Conservation (phyloP, 805 yeast species). For the Pichia manshurica region DNA sequence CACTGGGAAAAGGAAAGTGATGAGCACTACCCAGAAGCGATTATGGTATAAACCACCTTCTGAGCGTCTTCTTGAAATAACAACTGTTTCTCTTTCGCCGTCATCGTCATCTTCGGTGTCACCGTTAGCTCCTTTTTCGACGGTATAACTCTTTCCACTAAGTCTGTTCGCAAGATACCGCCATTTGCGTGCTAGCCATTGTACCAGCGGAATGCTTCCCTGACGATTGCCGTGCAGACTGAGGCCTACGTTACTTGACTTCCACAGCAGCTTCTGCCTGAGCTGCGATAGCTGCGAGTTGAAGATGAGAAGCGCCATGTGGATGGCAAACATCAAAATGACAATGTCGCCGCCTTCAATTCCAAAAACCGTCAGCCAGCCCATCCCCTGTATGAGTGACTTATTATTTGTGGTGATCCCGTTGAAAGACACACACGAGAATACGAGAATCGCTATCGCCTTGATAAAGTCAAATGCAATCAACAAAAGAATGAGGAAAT, state of each 20-base stretch:
- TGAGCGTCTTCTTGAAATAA: no score
- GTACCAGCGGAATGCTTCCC: no score
- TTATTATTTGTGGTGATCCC: constrained; percentile 8
- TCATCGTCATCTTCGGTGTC: not conserved
- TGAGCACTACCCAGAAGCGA: constrained; percentile 52
- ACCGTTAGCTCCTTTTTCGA: no score
- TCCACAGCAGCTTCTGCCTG: not conserved
- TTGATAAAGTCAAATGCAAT: constrained; percentile 72
- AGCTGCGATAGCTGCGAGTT: constrained; percentile 25
- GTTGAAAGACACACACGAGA: constrained; percentile 37
- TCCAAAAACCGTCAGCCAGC: constrained; percentile 74
- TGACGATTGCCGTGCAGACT: no score
- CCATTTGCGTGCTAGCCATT: no score
- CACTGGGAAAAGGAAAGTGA: constrained; percentile 59
- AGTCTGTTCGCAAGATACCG: no score
- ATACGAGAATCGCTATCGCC: constrained; percentile 60
- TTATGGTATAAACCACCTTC: constrained; percentile 72
- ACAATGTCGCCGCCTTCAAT: constrained; percentile 86
- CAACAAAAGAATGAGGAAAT: constrained; percentile 61
- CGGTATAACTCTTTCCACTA: no score
- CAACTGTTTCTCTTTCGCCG: no score
- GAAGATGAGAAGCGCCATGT: constrained; percentile 70
- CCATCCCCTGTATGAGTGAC: constrained; percentile 57
- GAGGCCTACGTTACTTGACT: no score
- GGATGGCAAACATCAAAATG: constrained; percentile 75